phyloP scores from a whole-genome alignment of 345 rosid species.

The Barbarea vulgaris region DNA sequence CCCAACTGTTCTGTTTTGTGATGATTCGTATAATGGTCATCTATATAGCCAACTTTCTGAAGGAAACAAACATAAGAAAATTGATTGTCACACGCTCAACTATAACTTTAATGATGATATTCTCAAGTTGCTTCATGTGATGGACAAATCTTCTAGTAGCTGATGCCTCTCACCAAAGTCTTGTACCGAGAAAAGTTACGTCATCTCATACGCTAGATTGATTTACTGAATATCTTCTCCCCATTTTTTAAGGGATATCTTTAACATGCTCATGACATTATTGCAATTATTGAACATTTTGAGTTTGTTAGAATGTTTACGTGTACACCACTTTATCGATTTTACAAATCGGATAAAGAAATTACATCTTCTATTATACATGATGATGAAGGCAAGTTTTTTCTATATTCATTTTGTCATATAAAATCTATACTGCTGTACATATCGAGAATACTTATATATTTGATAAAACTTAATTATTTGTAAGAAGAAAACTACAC shows the following conservation, averaged over 20 bases:
- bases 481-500: not conserved
- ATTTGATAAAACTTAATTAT: not conserved
- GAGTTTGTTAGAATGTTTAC: constrained; percentile 7
- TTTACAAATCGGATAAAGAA: not conserved
- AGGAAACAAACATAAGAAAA: not conserved
- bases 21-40: not conserved
- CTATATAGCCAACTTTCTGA: not conserved
- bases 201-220: constrained; percentile 17
- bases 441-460: not conserved
- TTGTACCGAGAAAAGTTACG: not conserved
- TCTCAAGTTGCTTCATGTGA: constrained; percentile 12
- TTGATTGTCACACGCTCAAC: not conserved
- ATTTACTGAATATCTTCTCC: constrained; percentile 11
- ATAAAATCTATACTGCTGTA: not conserved
- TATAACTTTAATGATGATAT: not conserved
- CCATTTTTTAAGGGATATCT: constrained; percentile 13
- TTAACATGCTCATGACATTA: constrained; percentile 12
- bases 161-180: constrained; percentile 9
- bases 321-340: not conserved
- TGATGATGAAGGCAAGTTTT: not conserved
- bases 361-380: not conserved
- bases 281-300: not conserved
- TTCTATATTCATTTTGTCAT: not conserved
- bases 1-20: constrained; percentile 7
- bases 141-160: not conserved